These are phyloP conservation scores for Physocladia obscura DNA, from an alignment of 192 early-diverging fungal species.

Conservation along the genomic window DNA sequence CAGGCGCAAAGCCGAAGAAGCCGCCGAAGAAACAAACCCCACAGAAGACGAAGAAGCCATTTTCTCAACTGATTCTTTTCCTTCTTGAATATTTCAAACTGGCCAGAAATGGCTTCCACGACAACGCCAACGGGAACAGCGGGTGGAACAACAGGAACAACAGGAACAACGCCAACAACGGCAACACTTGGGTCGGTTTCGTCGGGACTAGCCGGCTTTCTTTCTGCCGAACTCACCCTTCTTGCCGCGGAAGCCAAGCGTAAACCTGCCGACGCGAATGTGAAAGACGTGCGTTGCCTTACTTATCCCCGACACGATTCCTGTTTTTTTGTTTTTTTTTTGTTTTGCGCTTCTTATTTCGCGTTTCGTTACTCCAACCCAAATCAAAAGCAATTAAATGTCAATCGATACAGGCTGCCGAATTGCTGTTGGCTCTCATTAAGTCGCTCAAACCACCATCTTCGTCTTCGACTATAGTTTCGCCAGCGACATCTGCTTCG, in stretches of 20 bases:
- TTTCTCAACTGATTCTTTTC: no score
- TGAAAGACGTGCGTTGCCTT: constrained; percentile 79
- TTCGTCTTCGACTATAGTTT: background rate
- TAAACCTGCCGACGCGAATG: constrained; percentile 77
- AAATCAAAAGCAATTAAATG: no score
- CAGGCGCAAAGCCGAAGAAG: background rate
- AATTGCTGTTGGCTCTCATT: constrained; percentile 15
- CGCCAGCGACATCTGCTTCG: background rate
- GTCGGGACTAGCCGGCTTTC: constrained; percentile 41
- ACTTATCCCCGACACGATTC: background rate
- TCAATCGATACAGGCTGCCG: constrained; percentile 16
- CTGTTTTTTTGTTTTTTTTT: no score
- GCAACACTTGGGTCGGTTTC: background rate
- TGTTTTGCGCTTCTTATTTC: no score
- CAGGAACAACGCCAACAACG: background rate
- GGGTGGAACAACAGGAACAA: no score
- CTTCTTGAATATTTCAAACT: no score
- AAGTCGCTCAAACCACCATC: constrained; percentile 5
- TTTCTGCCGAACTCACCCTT: constrained; percentile 78
- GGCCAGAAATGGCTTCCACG: no score
- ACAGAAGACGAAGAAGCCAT: background rate
- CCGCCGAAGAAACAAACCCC: background rate
- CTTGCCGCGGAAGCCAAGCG: constrained; percentile 84
- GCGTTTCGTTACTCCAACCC: no score
- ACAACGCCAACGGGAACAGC: no score